Conservation (phyloP, 257 asterid genomes). For the Nicotiana undulata region DNA sequence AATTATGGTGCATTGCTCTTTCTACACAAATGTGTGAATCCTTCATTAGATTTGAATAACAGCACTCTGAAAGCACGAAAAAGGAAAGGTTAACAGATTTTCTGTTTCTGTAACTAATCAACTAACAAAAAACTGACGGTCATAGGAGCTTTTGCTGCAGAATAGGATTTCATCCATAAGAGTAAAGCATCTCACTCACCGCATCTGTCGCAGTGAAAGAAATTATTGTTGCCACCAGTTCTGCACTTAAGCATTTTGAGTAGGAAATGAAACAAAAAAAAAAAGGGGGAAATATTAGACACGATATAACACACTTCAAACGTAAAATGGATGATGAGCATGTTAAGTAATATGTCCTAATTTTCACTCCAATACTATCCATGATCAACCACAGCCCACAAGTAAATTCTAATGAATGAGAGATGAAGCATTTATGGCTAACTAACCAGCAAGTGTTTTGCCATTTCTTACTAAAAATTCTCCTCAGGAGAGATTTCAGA, state of each 20-base stretch:
- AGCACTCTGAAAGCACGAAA: slow-evolving; percentile 37
- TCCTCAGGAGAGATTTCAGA: too few relatives aligned
- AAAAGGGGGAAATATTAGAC: background rate
- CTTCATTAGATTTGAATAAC: slow-evolving; percentile 48
- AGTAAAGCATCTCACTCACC: slow-evolving; percentile 26
- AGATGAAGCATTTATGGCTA: background rate
- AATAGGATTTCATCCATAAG: background rate
- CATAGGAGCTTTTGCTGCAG: background rate
- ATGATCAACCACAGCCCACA: background rate
- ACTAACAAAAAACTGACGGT: background rate
- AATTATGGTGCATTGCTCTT: slow-evolving; percentile 69
- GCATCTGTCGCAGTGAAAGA: slow-evolving; percentile 60
- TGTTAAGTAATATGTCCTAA: background rate
- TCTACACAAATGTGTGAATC: slow-evolving; percentile 59
- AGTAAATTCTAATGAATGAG: background rate
- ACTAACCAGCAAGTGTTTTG: background rate
- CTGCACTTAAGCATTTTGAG: slow-evolving; percentile 14
- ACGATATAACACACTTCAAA: background rate
- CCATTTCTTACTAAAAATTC: background rate
- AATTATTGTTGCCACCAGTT: slow-evolving; percentile 64
- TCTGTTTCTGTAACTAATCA: background rate
- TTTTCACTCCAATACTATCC: background rate
- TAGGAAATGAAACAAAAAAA: background rate
- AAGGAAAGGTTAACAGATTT: background rate
- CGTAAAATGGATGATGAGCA: background rate